These are phyloP conservation scores for Aspergillus ustus DNA, from an alignment of 2,329 filamentous ascomycete genomes.

Conservation along the genomic window DNA sequence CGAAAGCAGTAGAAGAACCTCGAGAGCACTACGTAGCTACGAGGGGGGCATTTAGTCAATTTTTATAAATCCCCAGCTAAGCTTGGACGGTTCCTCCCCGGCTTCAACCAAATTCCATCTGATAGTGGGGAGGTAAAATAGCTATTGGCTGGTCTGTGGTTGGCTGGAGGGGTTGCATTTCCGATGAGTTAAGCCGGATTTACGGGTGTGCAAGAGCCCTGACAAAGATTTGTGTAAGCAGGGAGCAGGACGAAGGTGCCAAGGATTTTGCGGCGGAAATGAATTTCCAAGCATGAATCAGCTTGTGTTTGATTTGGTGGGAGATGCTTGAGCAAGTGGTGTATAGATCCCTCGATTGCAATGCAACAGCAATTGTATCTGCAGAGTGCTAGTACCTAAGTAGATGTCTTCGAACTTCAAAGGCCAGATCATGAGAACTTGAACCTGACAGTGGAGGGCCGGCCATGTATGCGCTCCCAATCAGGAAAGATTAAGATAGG, in stretches of 20 bases:
- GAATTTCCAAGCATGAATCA: slow-evolving; percentile 14
- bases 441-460: no score
- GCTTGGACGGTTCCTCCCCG: not conserved
- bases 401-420: not conserved
- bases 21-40: not conserved
- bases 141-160: not conserved
- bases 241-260: not conserved
- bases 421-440: no score
- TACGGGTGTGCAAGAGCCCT: slow-evolving; percentile 10
- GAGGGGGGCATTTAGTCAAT: slow-evolving; percentile 31
- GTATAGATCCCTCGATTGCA: not conserved
- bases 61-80: slow-evolving; percentile 24
- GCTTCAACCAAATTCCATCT: not conserved
- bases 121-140: not conserved
- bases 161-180: not conserved
- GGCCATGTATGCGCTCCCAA: not conserved
- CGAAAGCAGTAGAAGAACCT: slow-evolving; percentile 30
- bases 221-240: slow-evolving; percentile 37
- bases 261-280: not conserved
- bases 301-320: not conserved
- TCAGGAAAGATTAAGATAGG: not conserved
- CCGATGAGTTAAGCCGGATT: slow-evolving; percentile 6
- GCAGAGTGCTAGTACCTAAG: not conserved
- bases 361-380: not conserved
- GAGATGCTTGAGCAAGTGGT: not conserved